Evolutionary conservation across 805 yeast genomes (phyloP).

Genomic region (Scheffersomyces amazonensis): DNA sequence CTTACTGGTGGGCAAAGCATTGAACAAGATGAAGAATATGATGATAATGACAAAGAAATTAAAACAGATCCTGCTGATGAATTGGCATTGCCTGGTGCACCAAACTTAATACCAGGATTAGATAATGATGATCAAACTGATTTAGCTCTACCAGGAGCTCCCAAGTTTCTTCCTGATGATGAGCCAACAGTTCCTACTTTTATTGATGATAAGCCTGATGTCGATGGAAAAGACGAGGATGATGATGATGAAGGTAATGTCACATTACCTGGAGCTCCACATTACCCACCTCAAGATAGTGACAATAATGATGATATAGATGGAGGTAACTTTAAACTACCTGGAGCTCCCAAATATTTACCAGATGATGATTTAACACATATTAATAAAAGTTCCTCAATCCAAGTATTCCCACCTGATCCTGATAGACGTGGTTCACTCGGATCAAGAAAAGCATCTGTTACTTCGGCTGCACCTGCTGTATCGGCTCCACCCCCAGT

Average conservation of each 20-base stretch:
- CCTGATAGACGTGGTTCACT: slow-evolving; percentile 1
- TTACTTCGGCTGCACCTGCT: neutral
- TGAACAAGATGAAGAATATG: neutral
- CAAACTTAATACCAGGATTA: slow-evolving; percentile 2
- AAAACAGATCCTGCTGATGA: neutral
- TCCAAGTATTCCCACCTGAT: slow-evolving; percentile 31
- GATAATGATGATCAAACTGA: slow-evolving; percentile 1
- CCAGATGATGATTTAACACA: slow-evolving; percentile 37
- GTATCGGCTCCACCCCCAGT: neutral
- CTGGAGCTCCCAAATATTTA: slow-evolving; percentile 41
- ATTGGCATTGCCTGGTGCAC: slow-evolving; percentile 9
- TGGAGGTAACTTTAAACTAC: slow-evolving; percentile 29
- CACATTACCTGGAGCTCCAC: slow-evolving; percentile 39
- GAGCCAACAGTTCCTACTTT: slow-evolving; percentile 4
- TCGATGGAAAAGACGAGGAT: neutral
- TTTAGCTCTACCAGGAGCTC: slow-evolving; percentile 16
- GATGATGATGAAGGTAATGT: slow-evolving; percentile 3
- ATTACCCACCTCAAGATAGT: slow-evolving; percentile 25
- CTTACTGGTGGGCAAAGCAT: slow-evolving; percentile 1
- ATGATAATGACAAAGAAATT: slow-evolving; percentile 1
- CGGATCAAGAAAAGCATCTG: slow-evolving; percentile 2
- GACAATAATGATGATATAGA: slow-evolving; percentile 14
- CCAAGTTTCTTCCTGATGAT: slow-evolving; percentile 1
- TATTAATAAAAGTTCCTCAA: slow-evolving; percentile 36
- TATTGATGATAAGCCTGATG: slow-evolving; percentile 8